These are phyloP conservation scores for Quaeritorhiza haematococci DNA, from an alignment of 371 early-diverging fungal genomes.

Conservation along the genomic window DNA sequence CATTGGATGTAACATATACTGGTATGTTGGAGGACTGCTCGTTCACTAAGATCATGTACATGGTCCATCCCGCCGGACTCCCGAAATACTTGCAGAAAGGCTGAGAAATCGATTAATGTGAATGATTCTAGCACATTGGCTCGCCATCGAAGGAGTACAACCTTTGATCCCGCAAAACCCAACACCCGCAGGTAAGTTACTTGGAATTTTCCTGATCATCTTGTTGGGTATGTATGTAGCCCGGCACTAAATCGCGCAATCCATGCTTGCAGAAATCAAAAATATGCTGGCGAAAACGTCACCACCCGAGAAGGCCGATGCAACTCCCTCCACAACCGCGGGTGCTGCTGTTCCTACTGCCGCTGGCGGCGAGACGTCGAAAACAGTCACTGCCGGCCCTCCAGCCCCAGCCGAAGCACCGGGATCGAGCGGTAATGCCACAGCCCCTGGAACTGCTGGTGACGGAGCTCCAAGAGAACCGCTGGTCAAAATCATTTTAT, in stretches of 20 bases:
- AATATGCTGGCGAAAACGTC: too few relatives aligned
- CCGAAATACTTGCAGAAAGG: conserved; percentile 2
- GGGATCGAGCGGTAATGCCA: not conserved
- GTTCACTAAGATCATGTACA: not conserved
- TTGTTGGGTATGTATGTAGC: not conserved
- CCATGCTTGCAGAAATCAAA: too few relatives aligned
- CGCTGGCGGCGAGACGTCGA: too few relatives aligned
- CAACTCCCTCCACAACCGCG: too few relatives aligned
- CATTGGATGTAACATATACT: conserved; percentile 80
- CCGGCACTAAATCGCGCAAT: too few relatives aligned
- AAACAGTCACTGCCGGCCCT: too few relatives aligned
- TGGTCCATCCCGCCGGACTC: not conserved
- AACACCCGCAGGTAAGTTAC: conserved; percentile 61
- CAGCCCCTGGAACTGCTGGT: too few relatives aligned
- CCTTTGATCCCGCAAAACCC: conserved; percentile 99
- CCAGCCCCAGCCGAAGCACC: too few relatives aligned
- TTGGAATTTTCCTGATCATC: not conserved
- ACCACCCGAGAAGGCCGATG: too few relatives aligned
- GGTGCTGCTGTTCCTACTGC: too few relatives aligned
- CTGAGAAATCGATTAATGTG: conserved; percentile 10
- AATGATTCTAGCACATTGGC: conserved; percentile 80
- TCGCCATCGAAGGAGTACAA: conserved; percentile 99
- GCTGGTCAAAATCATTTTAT: conserved; percentile 87
- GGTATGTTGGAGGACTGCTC: conserved; percentile 31
- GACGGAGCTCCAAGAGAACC: conserved; percentile 46